phyloP scores from a whole-genome alignment of 176 grass and related monocot genomes.

The Musa beccarii region DNA sequence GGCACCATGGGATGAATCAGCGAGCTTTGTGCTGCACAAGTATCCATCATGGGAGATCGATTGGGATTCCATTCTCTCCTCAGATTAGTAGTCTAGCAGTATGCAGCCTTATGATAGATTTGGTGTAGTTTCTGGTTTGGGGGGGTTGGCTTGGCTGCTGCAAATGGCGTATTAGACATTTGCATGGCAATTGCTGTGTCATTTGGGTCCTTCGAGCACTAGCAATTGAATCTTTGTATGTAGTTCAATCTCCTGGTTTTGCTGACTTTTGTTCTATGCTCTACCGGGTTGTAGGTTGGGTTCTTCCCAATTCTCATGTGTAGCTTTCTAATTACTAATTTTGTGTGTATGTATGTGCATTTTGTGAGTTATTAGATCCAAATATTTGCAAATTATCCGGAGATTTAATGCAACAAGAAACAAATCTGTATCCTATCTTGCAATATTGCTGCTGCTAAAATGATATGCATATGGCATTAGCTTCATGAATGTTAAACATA shows the following conservation, averaged over 20 bases:
- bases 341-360: too few relatives aligned
- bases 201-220: not conserved
- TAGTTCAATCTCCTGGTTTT: not conserved
- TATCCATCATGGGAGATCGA: conserved; percentile 19
- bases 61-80: conserved; percentile 16
- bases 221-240: not conserved
- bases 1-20: conserved; percentile 19
- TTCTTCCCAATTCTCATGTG: not conserved
- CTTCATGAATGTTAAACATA: too few relatives aligned
- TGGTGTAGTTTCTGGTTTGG: not conserved
- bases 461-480: too few relatives aligned
- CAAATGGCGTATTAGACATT: conserved; percentile 13
- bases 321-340: not conserved
- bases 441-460: too few relatives aligned
- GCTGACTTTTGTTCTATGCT: not conserved
- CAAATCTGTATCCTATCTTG: too few relatives aligned
- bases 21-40: conserved; percentile 17
- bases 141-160: not conserved
- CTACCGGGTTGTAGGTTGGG: not conserved
- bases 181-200: not conserved
- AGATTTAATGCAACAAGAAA: too few relatives aligned
- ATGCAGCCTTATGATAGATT: not conserved
- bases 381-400: too few relatives aligned
- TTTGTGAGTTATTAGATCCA: too few relatives aligned
- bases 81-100: not conserved